Conservation (phyloP, 495 filamentous ascomycete genomes). For the Neurospora sp. region DNA sequence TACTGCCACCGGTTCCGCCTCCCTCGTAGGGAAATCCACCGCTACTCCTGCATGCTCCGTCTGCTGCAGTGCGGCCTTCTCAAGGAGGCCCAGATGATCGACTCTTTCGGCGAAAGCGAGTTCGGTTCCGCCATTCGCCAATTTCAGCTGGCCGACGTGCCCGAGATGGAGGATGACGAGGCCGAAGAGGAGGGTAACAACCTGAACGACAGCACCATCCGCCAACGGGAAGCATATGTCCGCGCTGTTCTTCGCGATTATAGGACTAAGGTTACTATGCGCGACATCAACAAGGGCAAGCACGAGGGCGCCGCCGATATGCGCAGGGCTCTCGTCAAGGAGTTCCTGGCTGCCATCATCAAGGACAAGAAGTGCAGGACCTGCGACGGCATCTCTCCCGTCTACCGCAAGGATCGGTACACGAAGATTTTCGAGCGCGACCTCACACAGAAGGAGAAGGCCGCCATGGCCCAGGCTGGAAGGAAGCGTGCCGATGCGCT, state of each 20-base stretch:
- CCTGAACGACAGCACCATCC: conserved; percentile 39
- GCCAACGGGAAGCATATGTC: conserved; percentile 60
- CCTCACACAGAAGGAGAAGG: conserved; percentile 56
- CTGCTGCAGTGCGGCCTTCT: conserved; percentile 79
- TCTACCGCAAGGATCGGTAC: conserved; percentile 74
- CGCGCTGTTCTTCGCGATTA: conserved; percentile 49
- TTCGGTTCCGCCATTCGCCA: conserved; percentile 14
- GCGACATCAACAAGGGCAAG: conserved; percentile 52
- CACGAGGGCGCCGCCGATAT: conserved; percentile 71
- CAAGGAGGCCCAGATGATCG: conserved; percentile 58
- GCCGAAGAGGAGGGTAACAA: conserved; percentile 21
- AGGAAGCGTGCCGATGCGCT: conserved; percentile 57
- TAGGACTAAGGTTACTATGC: conserved; percentile 38
- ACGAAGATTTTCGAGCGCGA: conserved; percentile 90
- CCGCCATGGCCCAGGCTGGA: conserved; percentile 61
- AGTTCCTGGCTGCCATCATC: conserved; percentile 62
- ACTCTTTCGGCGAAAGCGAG: conserved; percentile 44
- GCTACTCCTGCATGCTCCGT: conserved; percentile 73
- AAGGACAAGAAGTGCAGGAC: conserved; percentile 56
- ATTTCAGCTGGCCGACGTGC: conserved; percentile 15
- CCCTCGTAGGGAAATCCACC: conserved; percentile 58
- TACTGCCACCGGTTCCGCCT: conserved; percentile 82
- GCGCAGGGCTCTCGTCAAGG: conserved; percentile 63
- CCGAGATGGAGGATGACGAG: conserved; percentile 13
- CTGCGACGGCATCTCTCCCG: conserved; percentile 65